phyloP scores from a whole-genome alignment of 2,329 filamentous ascomycete species.

The Alternaria sp. region DNA sequence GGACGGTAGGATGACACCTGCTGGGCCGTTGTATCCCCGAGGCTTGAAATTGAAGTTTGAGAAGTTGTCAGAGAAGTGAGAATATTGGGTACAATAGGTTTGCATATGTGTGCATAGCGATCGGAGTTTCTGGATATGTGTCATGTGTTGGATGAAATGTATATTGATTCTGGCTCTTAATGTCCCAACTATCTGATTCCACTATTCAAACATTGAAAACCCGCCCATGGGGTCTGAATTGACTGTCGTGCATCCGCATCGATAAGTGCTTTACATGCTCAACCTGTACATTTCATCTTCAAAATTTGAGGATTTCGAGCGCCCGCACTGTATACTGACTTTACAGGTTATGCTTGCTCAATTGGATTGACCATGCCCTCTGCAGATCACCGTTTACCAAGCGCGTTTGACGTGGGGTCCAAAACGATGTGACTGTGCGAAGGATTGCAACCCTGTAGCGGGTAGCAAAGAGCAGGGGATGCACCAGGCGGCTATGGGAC shows the following conservation, averaged over 20 bases:
- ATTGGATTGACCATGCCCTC: not conserved
- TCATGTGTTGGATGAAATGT: not conserved
- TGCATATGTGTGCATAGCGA: not conserved
- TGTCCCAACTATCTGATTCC: not conserved
- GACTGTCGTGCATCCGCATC: not conserved
- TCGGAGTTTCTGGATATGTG: not conserved
- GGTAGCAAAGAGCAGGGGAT: not conserved
- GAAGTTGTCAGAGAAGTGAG: not conserved
- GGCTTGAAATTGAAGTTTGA: slow-evolving; percentile 33
- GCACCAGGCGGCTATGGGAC: not conserved
- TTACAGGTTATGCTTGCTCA: not conserved
- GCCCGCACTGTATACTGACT: not conserved
- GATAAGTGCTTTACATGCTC: not conserved
- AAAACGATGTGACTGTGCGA: not conserved
- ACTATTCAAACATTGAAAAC: not conserved
- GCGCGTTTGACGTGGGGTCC: not conserved
- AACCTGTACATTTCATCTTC: not conserved
- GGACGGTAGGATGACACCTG: slow-evolving; percentile 41
- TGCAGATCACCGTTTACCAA: not conserved
- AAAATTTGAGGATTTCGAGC: not conserved
- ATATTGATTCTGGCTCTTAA: not conserved
- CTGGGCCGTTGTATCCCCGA: slow-evolving; percentile 30
- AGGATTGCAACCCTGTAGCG: not conserved
- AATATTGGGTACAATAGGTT: not conserved
- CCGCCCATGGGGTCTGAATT: too few relatives aligned